Evolutionary conservation across 106 monocot genomes (phyloP).

Genomic region (Dactylorhiza incarnata): DNA sequence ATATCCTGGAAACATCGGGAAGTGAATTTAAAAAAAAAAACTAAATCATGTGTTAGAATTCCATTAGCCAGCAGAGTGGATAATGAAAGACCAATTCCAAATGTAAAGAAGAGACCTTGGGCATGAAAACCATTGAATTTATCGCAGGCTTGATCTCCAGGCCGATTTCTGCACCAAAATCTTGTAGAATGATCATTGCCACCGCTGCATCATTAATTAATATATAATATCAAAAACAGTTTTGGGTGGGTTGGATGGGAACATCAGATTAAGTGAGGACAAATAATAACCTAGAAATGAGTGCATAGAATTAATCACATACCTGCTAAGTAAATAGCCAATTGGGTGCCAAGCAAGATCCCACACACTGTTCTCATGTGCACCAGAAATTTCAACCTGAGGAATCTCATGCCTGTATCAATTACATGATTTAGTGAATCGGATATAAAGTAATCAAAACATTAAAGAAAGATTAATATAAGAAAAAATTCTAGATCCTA

Average conservation of each 20-base stretch:
- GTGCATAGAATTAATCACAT: background rate
- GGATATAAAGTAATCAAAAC: background rate
- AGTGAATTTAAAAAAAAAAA: background rate
- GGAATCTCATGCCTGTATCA: conserved; percentile 83
- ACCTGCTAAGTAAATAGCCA: conserved; percentile 99
- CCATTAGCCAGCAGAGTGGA: background rate
- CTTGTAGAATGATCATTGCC: conserved; percentile 93
- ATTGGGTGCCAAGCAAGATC: conserved; percentile 99
- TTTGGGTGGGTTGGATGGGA: background rate
- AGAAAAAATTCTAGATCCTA: background rate
- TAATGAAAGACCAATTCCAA: background rate
- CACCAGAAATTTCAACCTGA: conserved; percentile 74
- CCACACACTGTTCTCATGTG: conserved; percentile 92
- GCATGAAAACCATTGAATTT: conserved; percentile 40
- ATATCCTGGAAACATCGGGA: conserved; percentile 46
- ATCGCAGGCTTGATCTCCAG: conserved; percentile 79
- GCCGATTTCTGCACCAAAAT: conserved; percentile 99
- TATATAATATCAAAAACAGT: background rate
- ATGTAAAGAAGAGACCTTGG: conserved; percentile 39
- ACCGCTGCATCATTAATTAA: conserved; percentile 53
- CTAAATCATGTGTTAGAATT: background rate
- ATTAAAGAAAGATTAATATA: background rate
- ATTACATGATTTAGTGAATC: background rate
- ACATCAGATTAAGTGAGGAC: background rate
- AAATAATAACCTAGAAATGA: background rate